These are phyloP conservation scores for Ceriops decandra DNA, from an alignment of 345 rosid genomes.

Conservation along the genomic window DNA sequence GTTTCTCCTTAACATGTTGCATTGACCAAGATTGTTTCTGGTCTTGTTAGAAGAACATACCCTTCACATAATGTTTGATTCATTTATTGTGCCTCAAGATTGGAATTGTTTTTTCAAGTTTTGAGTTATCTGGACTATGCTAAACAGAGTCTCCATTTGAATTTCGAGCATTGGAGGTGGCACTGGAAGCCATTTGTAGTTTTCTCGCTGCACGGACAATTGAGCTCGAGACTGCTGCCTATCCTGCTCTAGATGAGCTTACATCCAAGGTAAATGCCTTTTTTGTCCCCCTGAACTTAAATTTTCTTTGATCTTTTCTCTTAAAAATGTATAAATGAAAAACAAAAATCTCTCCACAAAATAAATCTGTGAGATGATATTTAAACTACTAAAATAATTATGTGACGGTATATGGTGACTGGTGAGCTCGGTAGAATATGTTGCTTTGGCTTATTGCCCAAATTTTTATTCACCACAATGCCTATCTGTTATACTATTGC, in stretches of 20 bases:
- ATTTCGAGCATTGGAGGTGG: slow-evolving; percentile 87
- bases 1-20: not conserved
- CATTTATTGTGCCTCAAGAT: not conserved
- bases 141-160: slow-evolving; percentile 67
- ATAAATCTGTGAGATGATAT: not conserved
- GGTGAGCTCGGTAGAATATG: not conserved
- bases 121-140: slow-evolving; percentile 20
- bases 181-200: slow-evolving; percentile 95
- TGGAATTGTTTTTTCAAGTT: not conserved
- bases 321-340: not conserved
- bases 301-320: slow-evolving; percentile 34
- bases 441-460: too few relatives aligned
- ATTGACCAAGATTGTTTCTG: not conserved
- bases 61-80: not conserved
- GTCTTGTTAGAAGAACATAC: not conserved
- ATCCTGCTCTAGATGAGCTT: slow-evolving; percentile 98
- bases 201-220: slow-evolving; percentile 89
- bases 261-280: slow-evolving; percentile 68
- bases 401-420: not conserved
- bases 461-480: too few relatives aligned
- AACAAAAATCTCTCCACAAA: not conserved
- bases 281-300: slow-evolving; percentile 18
- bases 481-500: not conserved
- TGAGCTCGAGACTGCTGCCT: slow-evolving; percentile 84
- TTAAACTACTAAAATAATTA: not conserved